Conservation (phyloP, 2,329 filamentous ascomycete genomes). For the Ceratocystis diversiconidia region DNA sequence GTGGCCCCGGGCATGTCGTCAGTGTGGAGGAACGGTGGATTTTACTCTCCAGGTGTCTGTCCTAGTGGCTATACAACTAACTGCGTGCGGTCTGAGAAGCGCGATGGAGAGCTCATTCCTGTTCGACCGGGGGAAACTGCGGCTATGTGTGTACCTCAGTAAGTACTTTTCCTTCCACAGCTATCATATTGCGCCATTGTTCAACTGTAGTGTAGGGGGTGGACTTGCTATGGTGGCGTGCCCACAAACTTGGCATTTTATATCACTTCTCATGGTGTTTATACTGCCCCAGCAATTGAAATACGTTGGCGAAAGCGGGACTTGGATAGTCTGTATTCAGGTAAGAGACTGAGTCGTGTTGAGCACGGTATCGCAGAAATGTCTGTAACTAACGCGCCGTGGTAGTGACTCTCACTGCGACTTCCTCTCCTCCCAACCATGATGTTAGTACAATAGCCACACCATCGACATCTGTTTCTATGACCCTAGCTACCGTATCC, state of each 20-base stretch:
- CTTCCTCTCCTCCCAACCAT: neutral
- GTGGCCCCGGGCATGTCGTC: conserved; percentile 14
- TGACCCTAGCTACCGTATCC: neutral
- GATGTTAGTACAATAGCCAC: neutral
- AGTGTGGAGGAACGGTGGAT: conserved; percentile 22
- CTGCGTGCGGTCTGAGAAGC: conserved; percentile 21
- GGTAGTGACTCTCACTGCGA: neutral
- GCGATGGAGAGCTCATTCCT: conserved; percentile 19
- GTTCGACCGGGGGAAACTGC: conserved; percentile 22
- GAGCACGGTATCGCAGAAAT: neutral
- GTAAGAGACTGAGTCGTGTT: conserved; percentile 3
- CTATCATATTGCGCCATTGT: neutral
- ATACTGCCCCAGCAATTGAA: conserved; percentile 24
- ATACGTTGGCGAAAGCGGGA: conserved; percentile 23
- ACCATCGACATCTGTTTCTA: neutral
- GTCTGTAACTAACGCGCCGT: neutral
- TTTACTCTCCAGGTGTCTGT: conserved; percentile 25
- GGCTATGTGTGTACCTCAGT: conserved; percentile 23
- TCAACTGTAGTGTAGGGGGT: conserved; percentile 2
- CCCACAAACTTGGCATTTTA: conserved; percentile 21
- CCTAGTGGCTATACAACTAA: conserved; percentile 22
- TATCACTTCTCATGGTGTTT: conserved; percentile 20
- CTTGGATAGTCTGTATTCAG: conserved; percentile 6
- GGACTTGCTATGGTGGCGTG: conserved; percentile 18
- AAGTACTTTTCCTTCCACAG: conserved; percentile 13